phyloP scores from a whole-genome alignment of 768 basidiomycete genomes.

The Pulveroboletus sp. region DNA sequence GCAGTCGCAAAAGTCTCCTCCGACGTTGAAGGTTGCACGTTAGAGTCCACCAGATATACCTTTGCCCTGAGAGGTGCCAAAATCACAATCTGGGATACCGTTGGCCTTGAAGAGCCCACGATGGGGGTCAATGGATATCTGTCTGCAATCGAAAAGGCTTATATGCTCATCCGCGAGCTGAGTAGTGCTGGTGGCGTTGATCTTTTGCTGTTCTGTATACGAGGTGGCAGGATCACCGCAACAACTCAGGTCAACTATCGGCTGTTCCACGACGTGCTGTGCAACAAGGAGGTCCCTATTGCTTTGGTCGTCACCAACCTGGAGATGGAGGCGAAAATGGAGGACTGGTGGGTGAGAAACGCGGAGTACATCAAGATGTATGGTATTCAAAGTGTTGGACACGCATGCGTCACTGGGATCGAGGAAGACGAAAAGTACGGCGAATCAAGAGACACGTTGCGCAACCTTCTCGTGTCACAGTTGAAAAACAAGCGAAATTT shows the following conservation, averaged over 20 bases:
- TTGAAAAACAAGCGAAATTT: conserved; percentile 14
- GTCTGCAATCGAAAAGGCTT: conserved; percentile 26
- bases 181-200: conserved; percentile 25
- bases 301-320: conserved; percentile 38
- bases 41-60: conserved; percentile 26
- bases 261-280: conserved; percentile 38
- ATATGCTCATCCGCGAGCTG: conserved; percentile 23
- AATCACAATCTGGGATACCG: conserved; percentile 28
- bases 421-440: conserved; percentile 32
- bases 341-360: conserved; percentile 34
- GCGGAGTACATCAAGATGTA: conserved; percentile 19
- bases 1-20: conserved; percentile 30
- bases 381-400: conserved; percentile 28
- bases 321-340: conserved; percentile 34
- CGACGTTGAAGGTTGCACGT: conserved; percentile 31
- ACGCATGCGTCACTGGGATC: conserved; percentile 40
- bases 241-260: conserved; percentile 35
- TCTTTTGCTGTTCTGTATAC: conserved; percentile 37
- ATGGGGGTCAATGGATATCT: conserved; percentile 27
- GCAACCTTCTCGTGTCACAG: conserved; percentile 15
- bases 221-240: conserved; percentile 29
- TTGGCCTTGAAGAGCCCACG: conserved; percentile 29
- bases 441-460: conserved; percentile 29
- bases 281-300: conserved; percentile 35
- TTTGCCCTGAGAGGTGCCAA: conserved; percentile 6